These are phyloP conservation scores for Senna siamea DNA, from an alignment of 306 rosid species.

Conservation along the genomic window DNA sequence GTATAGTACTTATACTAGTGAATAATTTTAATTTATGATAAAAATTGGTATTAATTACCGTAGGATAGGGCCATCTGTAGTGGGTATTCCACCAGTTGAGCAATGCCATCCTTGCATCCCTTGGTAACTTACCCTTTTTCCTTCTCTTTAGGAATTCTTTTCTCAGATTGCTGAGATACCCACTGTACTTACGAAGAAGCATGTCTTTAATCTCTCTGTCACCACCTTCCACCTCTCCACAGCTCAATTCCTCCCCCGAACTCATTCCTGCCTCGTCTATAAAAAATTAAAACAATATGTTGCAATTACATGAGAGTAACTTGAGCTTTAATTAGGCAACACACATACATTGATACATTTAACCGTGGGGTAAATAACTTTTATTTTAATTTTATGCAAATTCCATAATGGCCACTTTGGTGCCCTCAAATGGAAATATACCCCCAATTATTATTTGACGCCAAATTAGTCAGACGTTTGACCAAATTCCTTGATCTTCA, in stretches of 20 bases:
- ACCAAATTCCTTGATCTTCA: not conserved
- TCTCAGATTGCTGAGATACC: conserved; percentile 70
- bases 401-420: not conserved
- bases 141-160: conserved; percentile 72
- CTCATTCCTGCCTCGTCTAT: conserved; percentile 50
- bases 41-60: conserved; percentile 54
- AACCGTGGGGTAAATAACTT: no score
- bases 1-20: no score
- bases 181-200: conserved; percentile 83
- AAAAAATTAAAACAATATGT: no score
- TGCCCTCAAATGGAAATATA: not conserved
- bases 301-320: no score
- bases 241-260: conserved; percentile 50
- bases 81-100: conserved; percentile 81
- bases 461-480: not conserved
- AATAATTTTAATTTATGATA: no score
- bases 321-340: no score
- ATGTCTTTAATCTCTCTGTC: conserved; percentile 67
- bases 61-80: conserved; percentile 88
- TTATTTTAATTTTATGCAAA: no score
- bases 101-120: conserved; percentile 64
- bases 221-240: conserved; percentile 52
- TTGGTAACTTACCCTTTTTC: conserved; percentile 91
- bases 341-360: no score
- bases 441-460: conserved; percentile 16